phyloP scores from a whole-genome alignment of 2,329 filamentous ascomycete species.

The Venturia effusa region DNA sequence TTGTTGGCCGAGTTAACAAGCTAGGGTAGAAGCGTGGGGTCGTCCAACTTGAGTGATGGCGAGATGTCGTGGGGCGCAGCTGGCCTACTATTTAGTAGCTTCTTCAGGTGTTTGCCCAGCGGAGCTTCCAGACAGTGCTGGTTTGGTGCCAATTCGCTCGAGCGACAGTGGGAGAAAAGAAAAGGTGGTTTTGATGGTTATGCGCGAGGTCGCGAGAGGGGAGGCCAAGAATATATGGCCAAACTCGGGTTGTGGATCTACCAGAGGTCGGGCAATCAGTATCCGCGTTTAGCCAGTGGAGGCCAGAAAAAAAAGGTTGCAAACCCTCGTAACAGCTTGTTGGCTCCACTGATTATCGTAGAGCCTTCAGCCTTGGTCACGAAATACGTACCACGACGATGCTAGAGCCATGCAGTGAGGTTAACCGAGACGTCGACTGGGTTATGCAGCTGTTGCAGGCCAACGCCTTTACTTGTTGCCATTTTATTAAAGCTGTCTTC shows the following conservation, averaged over 20 bases:
- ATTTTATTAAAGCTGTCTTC: background rate
- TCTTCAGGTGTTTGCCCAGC: background rate
- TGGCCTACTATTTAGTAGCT: too few relatives aligned
- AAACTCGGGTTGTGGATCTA: background rate
- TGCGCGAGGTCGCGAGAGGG: background rate
- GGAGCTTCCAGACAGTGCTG: background rate
- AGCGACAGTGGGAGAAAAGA: background rate
- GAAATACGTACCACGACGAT: background rate
- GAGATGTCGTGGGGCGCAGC: background rate
- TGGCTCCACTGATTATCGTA: background rate
- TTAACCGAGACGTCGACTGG: background rate
- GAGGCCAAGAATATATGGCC: background rate
- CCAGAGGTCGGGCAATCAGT: background rate
- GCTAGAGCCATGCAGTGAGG: background rate
- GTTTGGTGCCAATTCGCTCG: background rate
- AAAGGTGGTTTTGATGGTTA: background rate
- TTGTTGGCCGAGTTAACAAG: background rate
- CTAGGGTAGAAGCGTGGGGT: background rate
- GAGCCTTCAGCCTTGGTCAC: background rate
- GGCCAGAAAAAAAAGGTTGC: background rate
- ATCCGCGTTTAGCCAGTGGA: background rate
- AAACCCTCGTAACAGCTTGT: background rate
- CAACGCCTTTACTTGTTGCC: background rate
- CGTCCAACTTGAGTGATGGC: background rate
- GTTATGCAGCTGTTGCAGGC: background rate